Percentiles rank a stretch among this genome's conserved stretches.
Conservation (phyloP, 768 basidiomycete species). For the Porpolomopsis calyptriformis region DNA sequence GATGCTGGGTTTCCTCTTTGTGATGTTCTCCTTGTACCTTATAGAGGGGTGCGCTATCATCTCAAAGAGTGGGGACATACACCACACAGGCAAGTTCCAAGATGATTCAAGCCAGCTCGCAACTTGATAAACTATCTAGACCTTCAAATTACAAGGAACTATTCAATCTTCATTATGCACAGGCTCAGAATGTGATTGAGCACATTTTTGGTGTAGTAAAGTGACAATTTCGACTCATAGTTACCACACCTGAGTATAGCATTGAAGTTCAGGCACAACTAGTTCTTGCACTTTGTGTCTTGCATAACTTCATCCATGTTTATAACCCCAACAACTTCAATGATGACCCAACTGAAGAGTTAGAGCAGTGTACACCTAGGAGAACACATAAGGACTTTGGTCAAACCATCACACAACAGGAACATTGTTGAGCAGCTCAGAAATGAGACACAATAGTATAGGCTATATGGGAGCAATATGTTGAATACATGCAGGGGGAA, state of each 20-base stretch:
- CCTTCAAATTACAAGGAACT: slow-evolving; percentile 24
- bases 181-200: slow-evolving; percentile 26
- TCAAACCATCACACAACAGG: slow-evolving; percentile 1
- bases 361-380: slow-evolving; percentile 10
- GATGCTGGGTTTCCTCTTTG: slow-evolving; percentile 28
- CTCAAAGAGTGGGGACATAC: slow-evolving; percentile 24
- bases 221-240: slow-evolving; percentile 13
- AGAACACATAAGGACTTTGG: background rate
- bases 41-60: slow-evolving; percentile 27
- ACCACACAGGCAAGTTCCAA: slow-evolving; percentile 9
- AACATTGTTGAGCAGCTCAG: slow-evolving; percentile 7
- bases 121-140: slow-evolving; percentile 11
- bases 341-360: slow-evolving; percentile 17
- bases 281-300: slow-evolving; percentile 15
- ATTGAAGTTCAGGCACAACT: slow-evolving; percentile 20
- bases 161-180: slow-evolving; percentile 27
- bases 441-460: slow-evolving; percentile 10
- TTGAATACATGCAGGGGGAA: too few species aligned
- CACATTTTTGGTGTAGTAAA: slow-evolving; percentile 28
- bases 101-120: slow-evolving; percentile 5
- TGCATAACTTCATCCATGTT: slow-evolving; percentile 24
- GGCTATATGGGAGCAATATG: slow-evolving; percentile 10
- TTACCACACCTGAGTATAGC: slow-evolving; percentile 13
- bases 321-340: too few species aligned
- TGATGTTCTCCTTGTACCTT: slow-evolving; percentile 28